phyloP scores from a whole-genome alignment of 805 yeast genomes.

The Candida anglica region DNA sequence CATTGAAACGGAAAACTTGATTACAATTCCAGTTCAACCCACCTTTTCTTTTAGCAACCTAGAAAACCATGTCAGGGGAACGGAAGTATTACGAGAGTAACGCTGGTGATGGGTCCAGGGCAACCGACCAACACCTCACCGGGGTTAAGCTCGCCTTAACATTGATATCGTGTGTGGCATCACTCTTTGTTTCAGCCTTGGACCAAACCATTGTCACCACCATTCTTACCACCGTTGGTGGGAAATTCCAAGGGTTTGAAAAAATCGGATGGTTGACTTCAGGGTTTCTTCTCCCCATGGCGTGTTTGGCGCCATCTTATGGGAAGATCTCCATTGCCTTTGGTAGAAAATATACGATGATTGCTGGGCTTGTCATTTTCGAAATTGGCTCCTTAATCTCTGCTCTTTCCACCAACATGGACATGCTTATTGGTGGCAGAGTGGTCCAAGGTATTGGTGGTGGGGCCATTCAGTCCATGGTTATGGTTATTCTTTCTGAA shows the following conservation, averaged over 20 bases:
- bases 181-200: conserved; percentile 41
- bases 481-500: conserved; percentile 55
- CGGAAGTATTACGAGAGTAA: conserved; percentile 29
- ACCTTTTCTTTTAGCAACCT: too few relatives aligned
- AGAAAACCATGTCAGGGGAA: too few relatives aligned
- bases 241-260: conserved; percentile 45
- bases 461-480: conserved; percentile 59
- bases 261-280: conserved; percentile 58
- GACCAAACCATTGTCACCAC: conserved; percentile 61
- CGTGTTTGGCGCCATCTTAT: conserved; percentile 52
- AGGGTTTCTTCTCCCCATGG: conserved; percentile 52
- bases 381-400: conserved; percentile 59
- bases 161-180: conserved; percentile 22
- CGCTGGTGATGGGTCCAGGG: conserved; percentile 40
- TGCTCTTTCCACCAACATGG: conserved; percentile 53
- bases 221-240: conserved; percentile 45
- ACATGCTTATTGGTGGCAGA: conserved; percentile 66
- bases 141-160: conserved; percentile 25
- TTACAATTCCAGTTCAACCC: too few relatives aligned
- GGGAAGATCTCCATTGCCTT: conserved; percentile 53
- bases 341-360: conserved; percentile 51
- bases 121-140: conserved; percentile 29
- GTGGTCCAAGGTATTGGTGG: conserved; percentile 71
- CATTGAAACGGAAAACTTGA: too few relatives aligned
- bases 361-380: conserved; percentile 49